phyloP scores from a whole-genome alignment of 306 rosid species.

The Inga leiocalycina region DNA sequence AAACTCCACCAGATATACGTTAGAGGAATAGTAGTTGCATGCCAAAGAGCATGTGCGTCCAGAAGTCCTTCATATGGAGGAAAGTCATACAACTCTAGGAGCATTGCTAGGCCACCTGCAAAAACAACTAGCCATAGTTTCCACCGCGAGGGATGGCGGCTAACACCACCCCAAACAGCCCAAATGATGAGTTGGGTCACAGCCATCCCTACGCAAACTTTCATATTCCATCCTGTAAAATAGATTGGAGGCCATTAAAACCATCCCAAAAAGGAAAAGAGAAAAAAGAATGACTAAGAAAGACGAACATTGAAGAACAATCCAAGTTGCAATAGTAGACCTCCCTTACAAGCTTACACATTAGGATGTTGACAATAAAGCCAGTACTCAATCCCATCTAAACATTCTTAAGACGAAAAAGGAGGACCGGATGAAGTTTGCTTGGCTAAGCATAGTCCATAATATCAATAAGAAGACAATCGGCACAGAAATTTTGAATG shows the following conservation, averaged over 20 bases:
- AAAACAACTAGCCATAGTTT: conserved; percentile 63
- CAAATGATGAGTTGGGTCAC: conserved; percentile 67
- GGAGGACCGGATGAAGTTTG: background rate
- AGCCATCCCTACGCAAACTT: conserved; percentile 67
- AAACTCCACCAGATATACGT: conserved; percentile 88
- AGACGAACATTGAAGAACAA: background rate
- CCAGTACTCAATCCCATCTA: background rate
- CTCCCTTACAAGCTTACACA: background rate
- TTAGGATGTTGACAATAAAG: background rate
- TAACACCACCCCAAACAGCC: conserved; percentile 61
- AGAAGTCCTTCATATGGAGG: conserved; percentile 67
- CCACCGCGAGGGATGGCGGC: conserved; percentile 69
- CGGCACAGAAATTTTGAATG: background rate
- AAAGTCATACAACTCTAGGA: conserved; percentile 64
- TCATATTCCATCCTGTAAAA: conserved; percentile 78
- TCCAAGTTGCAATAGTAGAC: background rate
- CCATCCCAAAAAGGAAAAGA: background rate
- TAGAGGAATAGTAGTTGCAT: conserved; percentile 73
- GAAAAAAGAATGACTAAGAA: background rate
- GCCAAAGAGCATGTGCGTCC: conserved; percentile 81
- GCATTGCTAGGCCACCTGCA: conserved; percentile 63
- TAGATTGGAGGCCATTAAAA: conserved; percentile 20
- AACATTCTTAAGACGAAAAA: background rate
- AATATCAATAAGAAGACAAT: background rate
- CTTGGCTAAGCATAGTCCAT: background rate